phyloP scores from a whole-genome alignment of 2,329 filamentous ascomycete species.

The Fusarium dlaminii region DNA sequence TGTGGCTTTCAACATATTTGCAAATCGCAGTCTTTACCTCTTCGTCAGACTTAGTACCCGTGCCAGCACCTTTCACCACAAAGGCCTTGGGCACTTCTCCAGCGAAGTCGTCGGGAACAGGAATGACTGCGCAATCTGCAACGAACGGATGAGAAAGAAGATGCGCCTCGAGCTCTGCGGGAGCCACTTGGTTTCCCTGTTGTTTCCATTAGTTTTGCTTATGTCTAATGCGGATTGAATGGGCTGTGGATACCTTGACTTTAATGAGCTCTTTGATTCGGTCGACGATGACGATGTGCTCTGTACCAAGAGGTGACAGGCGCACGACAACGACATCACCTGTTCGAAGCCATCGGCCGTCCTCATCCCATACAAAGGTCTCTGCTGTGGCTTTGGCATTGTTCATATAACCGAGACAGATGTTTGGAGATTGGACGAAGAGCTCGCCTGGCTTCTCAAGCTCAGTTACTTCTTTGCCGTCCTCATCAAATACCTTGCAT shows the following conservation, averaged over 20 bases:
- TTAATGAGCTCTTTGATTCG: neutral
- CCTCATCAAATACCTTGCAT: neutral
- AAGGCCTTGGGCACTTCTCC: neutral
- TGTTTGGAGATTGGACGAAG: neutral
- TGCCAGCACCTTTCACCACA: neutral
- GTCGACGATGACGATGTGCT: neutral
- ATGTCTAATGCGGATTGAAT: rapidly evolving
- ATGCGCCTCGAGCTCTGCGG: neutral
- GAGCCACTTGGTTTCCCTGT: neutral
- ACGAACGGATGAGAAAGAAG: neutral
- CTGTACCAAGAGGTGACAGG: neutral
- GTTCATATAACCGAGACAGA: neutral
- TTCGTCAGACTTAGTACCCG: neutral
- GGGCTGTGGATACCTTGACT: neutral
- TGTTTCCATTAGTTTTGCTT: rapidly evolving
- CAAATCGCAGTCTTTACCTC: neutral
- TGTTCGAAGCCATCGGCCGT: neutral
- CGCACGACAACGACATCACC: neutral
- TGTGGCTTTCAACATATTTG: neutral
- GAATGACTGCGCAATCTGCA: neutral
- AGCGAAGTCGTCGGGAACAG: neutral
- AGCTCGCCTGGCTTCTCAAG: neutral
- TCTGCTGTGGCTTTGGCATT: neutral
- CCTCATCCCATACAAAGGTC: neutral
- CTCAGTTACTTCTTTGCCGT: neutral